Evolutionary conservation across 108 stramenopile genomes (phyloP).

Genomic region (Parmales sp.): DNA sequence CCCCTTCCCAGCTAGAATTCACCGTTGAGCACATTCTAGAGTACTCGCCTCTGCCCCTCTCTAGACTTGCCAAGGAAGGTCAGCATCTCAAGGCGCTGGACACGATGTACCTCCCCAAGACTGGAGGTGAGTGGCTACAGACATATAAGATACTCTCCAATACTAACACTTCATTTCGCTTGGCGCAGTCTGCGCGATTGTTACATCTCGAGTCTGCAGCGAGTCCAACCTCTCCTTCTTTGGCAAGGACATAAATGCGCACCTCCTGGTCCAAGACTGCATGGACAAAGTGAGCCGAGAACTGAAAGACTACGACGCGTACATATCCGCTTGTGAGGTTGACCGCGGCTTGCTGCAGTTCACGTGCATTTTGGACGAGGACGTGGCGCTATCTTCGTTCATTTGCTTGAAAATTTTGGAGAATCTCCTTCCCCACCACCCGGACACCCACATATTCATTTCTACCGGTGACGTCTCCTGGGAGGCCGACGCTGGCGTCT

Average conservation of each 20-base stretch:
- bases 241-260: not conserved
- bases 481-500: not conserved
- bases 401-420: not conserved
- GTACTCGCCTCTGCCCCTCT: not conserved
- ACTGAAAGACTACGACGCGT: not conserved
- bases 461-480: not conserved
- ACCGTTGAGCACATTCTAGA: not conserved
- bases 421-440: not conserved
- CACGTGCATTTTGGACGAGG: not conserved
- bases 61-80: not conserved
- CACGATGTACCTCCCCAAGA: not conserved
- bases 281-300: slow-evolving; percentile 1
- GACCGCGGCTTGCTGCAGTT: not conserved
- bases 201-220: not conserved
- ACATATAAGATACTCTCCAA: too few species aligned
- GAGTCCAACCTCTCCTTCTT: not conserved
- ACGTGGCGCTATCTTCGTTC: not conserved
- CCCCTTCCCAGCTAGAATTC: not conserved
- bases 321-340: not conserved
- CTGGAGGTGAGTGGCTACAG: too few species aligned
- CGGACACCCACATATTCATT: not conserved
- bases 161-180: too few species aligned
- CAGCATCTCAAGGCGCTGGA: not conserved
- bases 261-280: not conserved
- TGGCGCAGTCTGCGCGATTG: not conserved